phyloP scores from a whole-genome alignment of 2,329 filamentous ascomycete genomes.

The Zarea fungicola region DNA sequence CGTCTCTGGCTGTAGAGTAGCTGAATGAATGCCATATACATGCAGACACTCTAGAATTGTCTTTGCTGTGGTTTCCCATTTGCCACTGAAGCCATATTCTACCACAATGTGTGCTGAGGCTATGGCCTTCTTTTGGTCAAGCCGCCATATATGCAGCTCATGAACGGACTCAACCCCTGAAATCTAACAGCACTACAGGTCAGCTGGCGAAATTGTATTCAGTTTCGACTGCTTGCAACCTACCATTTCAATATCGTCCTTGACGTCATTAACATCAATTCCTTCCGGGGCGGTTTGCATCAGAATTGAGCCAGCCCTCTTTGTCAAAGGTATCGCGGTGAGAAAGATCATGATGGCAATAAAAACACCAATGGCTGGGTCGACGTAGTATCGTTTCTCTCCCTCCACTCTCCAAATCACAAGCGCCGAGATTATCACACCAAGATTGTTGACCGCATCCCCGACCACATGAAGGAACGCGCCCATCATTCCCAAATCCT shows the following conservation, averaged over 20 bases:
- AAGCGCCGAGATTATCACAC: constrained; percentile 64
- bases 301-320: constrained; percentile 58
- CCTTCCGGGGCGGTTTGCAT: constrained; percentile 60
- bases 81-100: constrained; percentile 47
- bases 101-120: constrained; percentile 67
- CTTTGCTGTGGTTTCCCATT: constrained; percentile 56
- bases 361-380: constrained; percentile 62
- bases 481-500: constrained; percentile 66
- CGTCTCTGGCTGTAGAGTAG: constrained; percentile 63
- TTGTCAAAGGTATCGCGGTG: constrained; percentile 58
- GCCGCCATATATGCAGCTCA: constrained; percentile 68
- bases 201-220: background rate
- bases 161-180: constrained; percentile 62
- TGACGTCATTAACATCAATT: constrained; percentile 57
- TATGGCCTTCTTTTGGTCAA: constrained; percentile 64
- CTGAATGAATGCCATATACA: constrained; percentile 67
- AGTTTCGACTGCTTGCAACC: background rate
- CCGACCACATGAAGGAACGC: constrained; percentile 66
- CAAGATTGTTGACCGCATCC: constrained; percentile 71
- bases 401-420: constrained; percentile 62
- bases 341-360: constrained; percentile 69
- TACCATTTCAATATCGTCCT: constrained; percentile 63
- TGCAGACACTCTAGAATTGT: constrained; percentile 65
- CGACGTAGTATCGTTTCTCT: constrained; percentile 60
- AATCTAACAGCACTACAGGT: constrained; percentile 40